A percentile compares a stretch with the other conserved stretches of the same genome.
Conservation (phyloP, 768 basidiomycete genomes). For the Boletales sp. region DNA sequence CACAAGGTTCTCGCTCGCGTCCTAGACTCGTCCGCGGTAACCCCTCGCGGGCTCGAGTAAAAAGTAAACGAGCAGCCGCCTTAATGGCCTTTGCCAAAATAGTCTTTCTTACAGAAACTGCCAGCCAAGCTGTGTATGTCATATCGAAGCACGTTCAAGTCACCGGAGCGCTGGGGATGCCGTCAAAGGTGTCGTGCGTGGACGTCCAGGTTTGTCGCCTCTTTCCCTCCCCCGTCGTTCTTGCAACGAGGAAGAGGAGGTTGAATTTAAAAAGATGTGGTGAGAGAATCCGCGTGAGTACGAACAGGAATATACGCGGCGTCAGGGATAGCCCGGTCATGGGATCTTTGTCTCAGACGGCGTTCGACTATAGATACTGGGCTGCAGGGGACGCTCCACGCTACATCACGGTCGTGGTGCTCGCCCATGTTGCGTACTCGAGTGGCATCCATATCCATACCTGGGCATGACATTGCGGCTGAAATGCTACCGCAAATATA, state of each 20-base stretch:
- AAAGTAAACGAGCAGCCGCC: slow-evolving; percentile 17
- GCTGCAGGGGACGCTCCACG: neutral
- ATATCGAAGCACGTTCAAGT: slow-evolving; percentile 8
- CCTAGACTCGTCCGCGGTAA: slow-evolving; percentile 13
- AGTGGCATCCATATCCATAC: slow-evolving; percentile 4
- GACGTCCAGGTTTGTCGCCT: neutral
- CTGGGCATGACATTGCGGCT: slow-evolving; percentile 15
- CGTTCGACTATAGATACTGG: neutral
- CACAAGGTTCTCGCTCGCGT: neutral
- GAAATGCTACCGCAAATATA: neutral
- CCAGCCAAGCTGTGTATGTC: slow-evolving; percentile 4
- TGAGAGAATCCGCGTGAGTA: slow-evolving; percentile 13
- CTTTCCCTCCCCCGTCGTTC: neutral
- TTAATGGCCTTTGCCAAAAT: slow-evolving; percentile 27
- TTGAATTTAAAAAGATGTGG: neutral
- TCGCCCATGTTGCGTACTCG: neutral
- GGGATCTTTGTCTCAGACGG: neutral
- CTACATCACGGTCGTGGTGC: neutral
- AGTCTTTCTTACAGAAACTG: slow-evolving; percentile 6
- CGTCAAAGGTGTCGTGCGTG: slow-evolving; percentile 11
- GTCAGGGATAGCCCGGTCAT: slow-evolving; percentile 4
- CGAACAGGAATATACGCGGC: neutral
- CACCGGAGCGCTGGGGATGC: slow-evolving; percentile 8
- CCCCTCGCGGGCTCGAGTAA: slow-evolving; percentile 6
- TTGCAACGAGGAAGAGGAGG: neutral